phyloP scores from a whole-genome alignment of 2,329 filamentous ascomycete species.

The Helotiales sp. region DNA sequence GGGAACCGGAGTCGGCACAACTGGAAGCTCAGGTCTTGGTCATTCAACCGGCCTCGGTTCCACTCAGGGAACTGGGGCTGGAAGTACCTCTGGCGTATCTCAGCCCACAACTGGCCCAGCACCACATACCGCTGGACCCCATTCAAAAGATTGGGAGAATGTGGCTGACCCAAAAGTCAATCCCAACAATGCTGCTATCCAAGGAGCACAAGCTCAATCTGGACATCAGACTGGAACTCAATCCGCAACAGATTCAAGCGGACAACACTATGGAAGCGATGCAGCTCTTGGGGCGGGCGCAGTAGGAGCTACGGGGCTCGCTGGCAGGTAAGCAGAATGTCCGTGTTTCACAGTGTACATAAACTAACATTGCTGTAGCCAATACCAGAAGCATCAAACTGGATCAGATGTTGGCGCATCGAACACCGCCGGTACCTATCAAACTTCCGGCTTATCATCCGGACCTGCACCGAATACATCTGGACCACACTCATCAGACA shows the following conservation, averaged over 20 bases:
- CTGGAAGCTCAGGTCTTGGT: background rate
- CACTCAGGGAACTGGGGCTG: background rate
- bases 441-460: slow-evolving; percentile 10
- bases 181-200: slow-evolving; percentile 4
- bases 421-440: background rate
- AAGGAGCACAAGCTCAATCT: background rate
- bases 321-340: slow-evolving; percentile 15
- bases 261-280: slow-evolving; percentile 34
- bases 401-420: background rate
- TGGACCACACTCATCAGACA: slow-evolving; percentile 45
- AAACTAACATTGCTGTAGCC: background rate
- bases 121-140: slow-evolving; percentile 10
- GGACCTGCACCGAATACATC: slow-evolving; percentile 36
- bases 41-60: background rate
- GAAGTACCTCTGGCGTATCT: background rate
- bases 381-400: slow-evolving; percentile 17
- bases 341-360: background rate
- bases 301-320: slow-evolving; percentile 21
- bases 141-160: slow-evolving; percentile 10
- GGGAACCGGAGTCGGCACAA: background rate
- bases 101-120: slow-evolving; percentile 1
- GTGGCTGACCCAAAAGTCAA: slow-evolving; percentile 4
- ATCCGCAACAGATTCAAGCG: slow-evolving; percentile 18
- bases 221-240: background rate
- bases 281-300: slow-evolving; percentile 20